These are phyloP conservation scores for Penicillium corylophilum DNA, from an alignment of 2,329 filamentous ascomycete species.

Conservation along the genomic window DNA sequence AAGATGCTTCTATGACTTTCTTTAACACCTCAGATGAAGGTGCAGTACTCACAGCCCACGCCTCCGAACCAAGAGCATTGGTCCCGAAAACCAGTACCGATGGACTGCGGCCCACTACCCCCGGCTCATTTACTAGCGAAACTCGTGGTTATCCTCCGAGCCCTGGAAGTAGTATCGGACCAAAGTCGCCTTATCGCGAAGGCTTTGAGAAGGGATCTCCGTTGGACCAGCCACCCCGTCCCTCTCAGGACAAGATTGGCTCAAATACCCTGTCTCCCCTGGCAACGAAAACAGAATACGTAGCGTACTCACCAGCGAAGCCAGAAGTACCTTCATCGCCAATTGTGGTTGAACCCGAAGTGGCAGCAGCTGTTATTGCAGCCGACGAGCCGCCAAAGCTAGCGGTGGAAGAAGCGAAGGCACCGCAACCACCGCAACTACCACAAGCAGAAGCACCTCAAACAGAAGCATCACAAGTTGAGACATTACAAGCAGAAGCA, in stretches of 20 bases:
- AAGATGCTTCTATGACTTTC: constrained; percentile 18
- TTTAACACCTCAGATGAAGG: constrained; percentile 19
- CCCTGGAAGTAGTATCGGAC: constrained; percentile 27
- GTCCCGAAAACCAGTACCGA: constrained; percentile 28
- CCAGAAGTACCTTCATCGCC: constrained; percentile 14
- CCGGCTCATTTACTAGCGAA: constrained; percentile 28
- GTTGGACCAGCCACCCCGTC: constrained; percentile 7
- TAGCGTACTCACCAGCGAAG: constrained; percentile 19
- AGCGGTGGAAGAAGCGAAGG: constrained; percentile 4
- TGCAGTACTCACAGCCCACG: constrained; percentile 15
- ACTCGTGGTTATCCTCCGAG: constrained; percentile 18
- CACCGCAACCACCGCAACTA: too few relatives aligned
- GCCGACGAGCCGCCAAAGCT: constrained; percentile 11
- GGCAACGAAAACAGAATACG: constrained; percentile 23
- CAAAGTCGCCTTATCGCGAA: constrained; percentile 31
- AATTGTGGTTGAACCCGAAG: constrained; percentile 10
- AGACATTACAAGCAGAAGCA: too few relatives aligned
- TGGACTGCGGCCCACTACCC: constrained; percentile 30
- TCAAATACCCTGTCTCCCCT: constrained; percentile 11
- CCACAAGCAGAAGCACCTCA: too few relatives aligned
- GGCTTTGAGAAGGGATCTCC: constrained; percentile 31
- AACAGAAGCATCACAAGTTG: too few relatives aligned
- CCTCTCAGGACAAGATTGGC: constrained; percentile 11
- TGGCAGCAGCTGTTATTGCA: constrained; percentile 16
- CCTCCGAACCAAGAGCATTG: constrained; percentile 3